Evolutionary conservation across 2,329 filamentous ascomycete genomes (phyloP), one percentile per base, ranked within the genome.

Genomic region (Aspergillus vadensis): DNA sequence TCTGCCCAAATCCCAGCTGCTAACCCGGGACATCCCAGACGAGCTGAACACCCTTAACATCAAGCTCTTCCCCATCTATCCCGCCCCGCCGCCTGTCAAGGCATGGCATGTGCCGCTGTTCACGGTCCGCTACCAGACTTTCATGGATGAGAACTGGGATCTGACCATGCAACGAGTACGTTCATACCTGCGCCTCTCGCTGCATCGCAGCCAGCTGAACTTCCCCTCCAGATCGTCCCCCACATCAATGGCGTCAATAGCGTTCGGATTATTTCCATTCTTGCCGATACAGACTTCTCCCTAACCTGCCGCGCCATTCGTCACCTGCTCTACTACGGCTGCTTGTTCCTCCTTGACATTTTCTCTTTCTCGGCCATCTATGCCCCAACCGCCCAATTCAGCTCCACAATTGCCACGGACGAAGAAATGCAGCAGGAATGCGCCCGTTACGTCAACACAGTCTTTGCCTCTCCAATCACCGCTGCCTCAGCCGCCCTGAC

Each of bases 301-400:
- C 86, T 99, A 23, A 91, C 93, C 58, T 91, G 91, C 70, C 89
- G 92, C 55, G 93, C 92, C 7, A 85, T 98, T 59, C 88, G 91
- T 64, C 94, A 98, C 74, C 84, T 99, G 9, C 83, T 98, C 25
- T 96, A 96, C 81, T 97, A 98, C 76, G 91, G 94, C 72, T 94
- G 92, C 70, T 85, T 97, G 38, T 83, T 97, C 25, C 85, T 98
- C 56, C 86, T 98, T 10, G 95, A 99, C 77, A 91, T 97, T 69
- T 98, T 98, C 81, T 92, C 95, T 74, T 99, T 98, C 74, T 84
- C 88, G 32, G 91, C 91, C 44, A 94, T 96, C 69, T 99, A 99
- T 72, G 92, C 93, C 0, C 88, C 89, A 0, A 91, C 91, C 0
- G 83, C 88, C 0, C 88, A 91, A 39, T 89, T 99, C 60, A 86